These are phyloP conservation scores for Pseudogymnoascus sp. DNA, from an alignment of 2,329 filamentous ascomycete genomes.

Conservation along the genomic window DNA sequence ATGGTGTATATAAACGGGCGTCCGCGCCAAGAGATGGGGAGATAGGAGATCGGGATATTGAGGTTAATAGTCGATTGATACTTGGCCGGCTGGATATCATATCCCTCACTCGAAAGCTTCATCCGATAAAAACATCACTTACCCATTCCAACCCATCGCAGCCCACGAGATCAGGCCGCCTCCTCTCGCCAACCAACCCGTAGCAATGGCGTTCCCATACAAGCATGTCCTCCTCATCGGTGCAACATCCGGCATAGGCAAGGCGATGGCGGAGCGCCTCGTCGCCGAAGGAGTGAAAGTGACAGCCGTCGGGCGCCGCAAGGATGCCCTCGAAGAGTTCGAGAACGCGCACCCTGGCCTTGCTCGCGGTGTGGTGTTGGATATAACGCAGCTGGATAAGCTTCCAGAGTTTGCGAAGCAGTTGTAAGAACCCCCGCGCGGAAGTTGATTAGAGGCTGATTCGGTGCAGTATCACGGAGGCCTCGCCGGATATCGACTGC, in stretches of 20 bases:
- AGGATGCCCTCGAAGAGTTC: slow-evolving; percentile 43
- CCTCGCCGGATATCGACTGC: slow-evolving; percentile 46
- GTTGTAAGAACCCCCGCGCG: slow-evolving; percentile 7
- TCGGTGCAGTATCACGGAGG: slow-evolving; percentile 23
- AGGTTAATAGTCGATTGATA: background rate
- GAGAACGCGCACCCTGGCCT: slow-evolving; percentile 31
- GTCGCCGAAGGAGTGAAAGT: slow-evolving; percentile 41
- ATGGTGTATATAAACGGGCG: background rate
- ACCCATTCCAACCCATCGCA: background rate
- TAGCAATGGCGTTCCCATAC: slow-evolving; percentile 45
- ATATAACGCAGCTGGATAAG: slow-evolving; percentile 38
- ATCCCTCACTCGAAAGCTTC: background rate
- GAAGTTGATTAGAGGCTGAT: background rate
- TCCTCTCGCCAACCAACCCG: background rate
- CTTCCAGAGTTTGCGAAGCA: slow-evolving; percentile 36
- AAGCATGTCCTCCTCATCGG: slow-evolving; percentile 49
- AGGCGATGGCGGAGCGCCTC: slow-evolving; percentile 38
- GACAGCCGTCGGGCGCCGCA: slow-evolving; percentile 48
- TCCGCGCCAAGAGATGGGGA: background rate
- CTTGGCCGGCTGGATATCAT: background rate
- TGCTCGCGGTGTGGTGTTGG: slow-evolving; percentile 28
- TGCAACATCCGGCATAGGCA: slow-evolving; percentile 48
- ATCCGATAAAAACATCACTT: background rate
- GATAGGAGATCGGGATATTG: background rate
- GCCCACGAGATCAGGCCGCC: background rate